These are phyloP conservation scores for Isabelozyma rhagii DNA, from an alignment of 805 yeast genomes.

Conservation along the genomic window DNA sequence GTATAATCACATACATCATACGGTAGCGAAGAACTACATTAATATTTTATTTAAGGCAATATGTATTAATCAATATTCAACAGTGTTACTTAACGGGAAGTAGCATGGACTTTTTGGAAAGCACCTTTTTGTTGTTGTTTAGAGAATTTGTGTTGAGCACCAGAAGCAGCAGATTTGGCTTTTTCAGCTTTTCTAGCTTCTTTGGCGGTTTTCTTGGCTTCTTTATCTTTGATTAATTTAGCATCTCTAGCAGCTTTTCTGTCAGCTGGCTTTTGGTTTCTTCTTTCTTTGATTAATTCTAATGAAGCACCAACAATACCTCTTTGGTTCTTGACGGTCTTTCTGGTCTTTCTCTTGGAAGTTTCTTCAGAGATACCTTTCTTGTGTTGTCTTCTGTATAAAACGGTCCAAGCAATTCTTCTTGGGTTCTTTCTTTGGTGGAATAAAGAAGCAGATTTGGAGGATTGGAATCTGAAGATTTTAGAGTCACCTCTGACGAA, in stretches of 20 bases:
- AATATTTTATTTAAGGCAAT: neutral
- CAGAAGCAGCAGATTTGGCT: slow-evolving; percentile 77
- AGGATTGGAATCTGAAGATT: slow-evolving; percentile 98
- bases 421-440: slow-evolving; percentile 99
- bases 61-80: neutral
- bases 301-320: slow-evolving; percentile 99
- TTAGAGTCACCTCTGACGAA: slow-evolving; percentile 99
- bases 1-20: neutral
- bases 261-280: slow-evolving; percentile 91
- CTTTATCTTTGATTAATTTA: slow-evolving; percentile 80
- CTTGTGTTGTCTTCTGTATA: slow-evolving; percentile 99
- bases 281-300: slow-evolving; percentile 97
- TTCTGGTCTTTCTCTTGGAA: slow-evolving; percentile 94
- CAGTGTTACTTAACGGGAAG: slow-evolving; percentile 74
- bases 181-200: slow-evolving; percentile 93
- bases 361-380: slow-evolving; percentile 99
- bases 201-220: slow-evolving; percentile 86
- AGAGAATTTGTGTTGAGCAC: slow-evolving; percentile 66
- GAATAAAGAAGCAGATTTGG: slow-evolving; percentile 97
- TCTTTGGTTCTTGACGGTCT: slow-evolving; percentile 97
- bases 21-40: slow-evolving; percentile 1
- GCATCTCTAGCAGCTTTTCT: slow-evolving; percentile 97
- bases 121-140: slow-evolving; percentile 98
- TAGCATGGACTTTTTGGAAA: slow-evolving; percentile 93
- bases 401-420: slow-evolving; percentile 99